These are phyloP conservation scores for Zoysia japonica DNA, from an alignment of 176 grass and related monocot genomes.

Conservation along the genomic window DNA sequence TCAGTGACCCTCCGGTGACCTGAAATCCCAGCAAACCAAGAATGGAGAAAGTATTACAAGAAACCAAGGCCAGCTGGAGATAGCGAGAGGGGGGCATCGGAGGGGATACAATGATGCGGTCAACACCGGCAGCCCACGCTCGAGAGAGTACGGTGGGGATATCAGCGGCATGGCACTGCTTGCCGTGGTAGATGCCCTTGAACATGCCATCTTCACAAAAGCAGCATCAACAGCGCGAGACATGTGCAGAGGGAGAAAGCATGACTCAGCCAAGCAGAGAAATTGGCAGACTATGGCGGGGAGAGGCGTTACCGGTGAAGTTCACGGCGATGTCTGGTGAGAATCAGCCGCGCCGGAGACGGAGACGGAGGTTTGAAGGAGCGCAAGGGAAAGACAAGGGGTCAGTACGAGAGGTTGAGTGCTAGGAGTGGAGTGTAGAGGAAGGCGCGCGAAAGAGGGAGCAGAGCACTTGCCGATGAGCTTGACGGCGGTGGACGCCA, in stretches of 20 bases:
- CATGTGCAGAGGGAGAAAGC: background rate
- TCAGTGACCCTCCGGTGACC: slow-evolving; percentile 86
- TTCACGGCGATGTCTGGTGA: slow-evolving; percentile 87
- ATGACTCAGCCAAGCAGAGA: background rate
- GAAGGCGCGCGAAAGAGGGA: background rate
- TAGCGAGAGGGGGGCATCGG: background rate
- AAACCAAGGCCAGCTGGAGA: background rate
- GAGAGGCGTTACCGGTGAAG: slow-evolving; percentile 57
- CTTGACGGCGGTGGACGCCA: slow-evolving; percentile 64
- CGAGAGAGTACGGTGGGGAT: slow-evolving; percentile 74
- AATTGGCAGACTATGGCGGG: background rate
- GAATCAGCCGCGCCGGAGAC: slow-evolving; percentile 30
- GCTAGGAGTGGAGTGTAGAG: background rate
- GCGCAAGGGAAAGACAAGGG: background rate
- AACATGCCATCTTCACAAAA: slow-evolving; percentile 89
- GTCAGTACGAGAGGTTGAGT: background rate
- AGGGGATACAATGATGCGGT: slow-evolving; percentile 73
- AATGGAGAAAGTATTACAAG: background rate
- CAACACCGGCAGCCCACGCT: slow-evolving; percentile 82
- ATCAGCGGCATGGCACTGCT: slow-evolving; percentile 76
- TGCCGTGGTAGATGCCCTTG: slow-evolving; percentile 91
- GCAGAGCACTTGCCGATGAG: slow-evolving; percentile 68
- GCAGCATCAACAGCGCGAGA: background rate
- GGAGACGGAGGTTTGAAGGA: slow-evolving; percentile 27
- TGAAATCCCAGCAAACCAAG: slow-evolving; percentile 13